Evolutionary conservation across 768 basidiomycete genomes (phyloP), one percentile per base, ranked within the genome.

Genomic region (Psilocybe cyanescens): DNA sequence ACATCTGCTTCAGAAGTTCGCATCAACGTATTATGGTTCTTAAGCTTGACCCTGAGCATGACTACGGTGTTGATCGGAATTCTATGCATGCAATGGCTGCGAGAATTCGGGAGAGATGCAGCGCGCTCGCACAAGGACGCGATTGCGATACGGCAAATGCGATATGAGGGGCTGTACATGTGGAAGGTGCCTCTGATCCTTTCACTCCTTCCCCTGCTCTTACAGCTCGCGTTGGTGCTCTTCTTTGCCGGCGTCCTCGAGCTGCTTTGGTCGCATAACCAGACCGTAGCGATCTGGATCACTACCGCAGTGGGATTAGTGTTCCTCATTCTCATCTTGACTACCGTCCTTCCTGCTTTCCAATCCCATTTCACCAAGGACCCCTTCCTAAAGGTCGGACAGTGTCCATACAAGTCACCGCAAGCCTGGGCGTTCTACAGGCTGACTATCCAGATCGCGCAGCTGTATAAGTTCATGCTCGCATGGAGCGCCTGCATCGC

Each of bases 191-290:
- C 68, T 3, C n/a, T 46, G 3, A 70, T 72, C 35, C 56, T 74
- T 3, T 66, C 68, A 7, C 39, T 67, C 16, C 65, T 71, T 8
- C 72, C 73, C 8, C 57, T 74, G n/a, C 57, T 72, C 1, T 62
- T 74, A 8, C 72, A 73, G 52, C n/a, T 61, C 2, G 61, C 73
- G 1, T 52, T 74, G 12, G 62, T 72, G 3, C 65, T 74, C 16
- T 74, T 74, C 54, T 72, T 72, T 28, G 66, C 65, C 5, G 72
- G 72, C 2, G 33, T 74, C 9, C 52, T 74, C n/a, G 69, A 71
- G 19, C 56, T 72, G 3, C 55, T 72, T 29, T 71, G 69, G 70
- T 41, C 65, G 2, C 51, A 64, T 9, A 63, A 67, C 53, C 39
- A 16, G 3, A 45, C 56, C 6, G 66, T 74, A 16, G 71, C 72